A percentile compares a stretch with the other conserved stretches of the same genome.
phyloP scores from a whole-genome alignment of 345 rosid genomes.

The Hibiscus mutabilis region DNA sequence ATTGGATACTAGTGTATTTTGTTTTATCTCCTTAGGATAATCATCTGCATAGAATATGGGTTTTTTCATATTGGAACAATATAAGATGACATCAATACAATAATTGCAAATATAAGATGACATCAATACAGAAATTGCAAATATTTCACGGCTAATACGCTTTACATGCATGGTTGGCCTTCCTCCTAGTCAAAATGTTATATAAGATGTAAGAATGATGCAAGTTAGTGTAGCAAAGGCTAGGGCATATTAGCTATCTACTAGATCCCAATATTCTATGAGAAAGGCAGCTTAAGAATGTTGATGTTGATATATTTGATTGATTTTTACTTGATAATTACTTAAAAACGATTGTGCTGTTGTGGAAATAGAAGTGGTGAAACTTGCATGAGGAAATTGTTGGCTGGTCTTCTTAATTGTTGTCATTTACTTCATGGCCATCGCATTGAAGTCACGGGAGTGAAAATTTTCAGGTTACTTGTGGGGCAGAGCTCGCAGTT shows the following conservation, averaged over 20 bases:
- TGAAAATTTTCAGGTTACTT: slow-evolving; percentile 52
- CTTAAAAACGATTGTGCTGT: neutral
- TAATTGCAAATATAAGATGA: no score
- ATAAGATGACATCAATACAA: no score
- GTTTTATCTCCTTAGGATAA: neutral
- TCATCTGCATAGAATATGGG: neutral
- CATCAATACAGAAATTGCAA: neutral
- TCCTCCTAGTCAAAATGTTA: neutral
- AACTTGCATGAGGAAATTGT: neutral
- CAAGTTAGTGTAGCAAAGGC: neutral
- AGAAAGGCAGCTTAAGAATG: neutral
- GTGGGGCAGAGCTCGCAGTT: slow-evolving; percentile 85
- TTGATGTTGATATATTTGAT: neutral
- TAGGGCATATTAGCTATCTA: neutral
- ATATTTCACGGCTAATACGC: neutral
- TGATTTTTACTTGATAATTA: slow-evolving; percentile 1
- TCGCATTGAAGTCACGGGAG: slow-evolving; percentile 6
- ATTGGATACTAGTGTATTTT: neutral
- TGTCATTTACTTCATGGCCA: neutral
- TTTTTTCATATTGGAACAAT: neutral
- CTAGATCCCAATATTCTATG: neutral
- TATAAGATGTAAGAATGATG: neutral
- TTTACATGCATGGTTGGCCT: neutral
- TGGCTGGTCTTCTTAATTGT: neutral
- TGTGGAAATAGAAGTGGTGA: neutral